These are phyloP conservation scores for Cicer cuneatum DNA, from an alignment of 306 rosid species.

Conservation along the genomic window DNA sequence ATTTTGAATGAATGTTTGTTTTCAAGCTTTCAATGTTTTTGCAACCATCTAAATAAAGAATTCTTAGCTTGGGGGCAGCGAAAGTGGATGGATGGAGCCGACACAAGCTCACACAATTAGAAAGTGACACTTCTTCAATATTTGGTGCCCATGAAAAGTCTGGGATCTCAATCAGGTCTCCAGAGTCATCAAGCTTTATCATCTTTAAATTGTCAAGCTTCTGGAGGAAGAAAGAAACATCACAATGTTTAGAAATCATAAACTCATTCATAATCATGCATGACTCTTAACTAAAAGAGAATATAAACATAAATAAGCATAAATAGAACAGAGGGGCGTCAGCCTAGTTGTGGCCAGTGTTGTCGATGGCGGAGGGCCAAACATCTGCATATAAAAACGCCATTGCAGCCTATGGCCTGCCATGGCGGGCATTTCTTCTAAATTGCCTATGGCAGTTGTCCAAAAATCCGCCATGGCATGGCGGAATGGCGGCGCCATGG, in stretches of 20 bases:
- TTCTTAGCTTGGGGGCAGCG: not conserved
- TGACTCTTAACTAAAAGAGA: not conserved
- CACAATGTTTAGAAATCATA: not conserved
- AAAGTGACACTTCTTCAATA: rapidly evolving
- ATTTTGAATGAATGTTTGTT: not conserved
- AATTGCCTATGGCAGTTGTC: too few relatives aligned
- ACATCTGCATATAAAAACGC: too few relatives aligned
- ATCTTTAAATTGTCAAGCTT: not conserved
- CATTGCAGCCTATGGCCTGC: too few relatives aligned
- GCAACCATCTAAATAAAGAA: not conserved
- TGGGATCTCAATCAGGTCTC: constrained; percentile 11
- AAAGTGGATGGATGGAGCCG: constrained; percentile 14
- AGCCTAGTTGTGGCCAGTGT: not conserved
- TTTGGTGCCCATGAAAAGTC: not conserved
- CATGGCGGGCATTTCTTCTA: too few relatives aligned
- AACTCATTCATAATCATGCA: not conserved
- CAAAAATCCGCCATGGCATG: too few relatives aligned
- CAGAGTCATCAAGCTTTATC: rapidly evolving
- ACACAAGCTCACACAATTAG: not conserved
- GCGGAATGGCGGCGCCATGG: too few relatives aligned
- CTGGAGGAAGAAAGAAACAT: not conserved
- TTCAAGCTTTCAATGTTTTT: not conserved
- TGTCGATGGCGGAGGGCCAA: too few relatives aligned
- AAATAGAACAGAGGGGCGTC: not conserved
- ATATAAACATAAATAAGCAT: not conserved